Evolutionary conservation across 2,329 filamentous ascomycete species (phyloP), one percentile per base, ranked within the genome.

Genomic region (Onygenales sp.): DNA sequence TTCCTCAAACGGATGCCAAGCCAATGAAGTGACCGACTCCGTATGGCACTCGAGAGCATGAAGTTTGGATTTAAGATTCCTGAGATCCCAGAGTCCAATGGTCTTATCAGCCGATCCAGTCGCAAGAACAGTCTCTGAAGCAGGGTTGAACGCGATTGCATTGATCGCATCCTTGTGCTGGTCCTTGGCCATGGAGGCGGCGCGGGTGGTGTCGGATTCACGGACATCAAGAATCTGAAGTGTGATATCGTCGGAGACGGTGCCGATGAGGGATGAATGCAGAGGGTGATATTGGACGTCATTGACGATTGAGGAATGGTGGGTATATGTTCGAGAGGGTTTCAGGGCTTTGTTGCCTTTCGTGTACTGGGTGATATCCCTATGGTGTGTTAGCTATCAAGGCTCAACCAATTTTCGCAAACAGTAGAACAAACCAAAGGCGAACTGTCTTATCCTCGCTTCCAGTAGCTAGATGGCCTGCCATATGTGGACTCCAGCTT

Each of bases 81-180:
- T 85, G 56, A 98, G 74, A 73, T 98, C 93, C 90, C 93, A 98
- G 53, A 98, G 80, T 9, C 87, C 92, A 57, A 98, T 88, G 0
- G 90, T 93, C 75, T 95, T 95, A 69, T 98, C 93, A 0, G 89
- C 90, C 32, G 92, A 97, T 2, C 89, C 93, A 0, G 93, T 97
- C 8, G 91, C 93, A 41, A 98, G 78, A 39, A 95, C 79, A 38
- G 87, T 88, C 66, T 98, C 92, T n/a, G 86, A 87, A 35, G 85
- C 85, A 0, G 91, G 91, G 66, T 96, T 95, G 75, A 96, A 98
- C 0, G 93, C 85, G 31, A 98, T 76, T n/a, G 89, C 87, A 68
- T 98, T 98, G 70, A 98, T 91, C 14, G 92, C 92, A 69, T 97
- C 93, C 7, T 80, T 80, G 66, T 98, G 94, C 8, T 91, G 91